Evolutionary conservation across 805 yeast species (phyloP), one percentile per base, ranked within the genome.

Genomic region (Sungouiella thailandica): DNA sequence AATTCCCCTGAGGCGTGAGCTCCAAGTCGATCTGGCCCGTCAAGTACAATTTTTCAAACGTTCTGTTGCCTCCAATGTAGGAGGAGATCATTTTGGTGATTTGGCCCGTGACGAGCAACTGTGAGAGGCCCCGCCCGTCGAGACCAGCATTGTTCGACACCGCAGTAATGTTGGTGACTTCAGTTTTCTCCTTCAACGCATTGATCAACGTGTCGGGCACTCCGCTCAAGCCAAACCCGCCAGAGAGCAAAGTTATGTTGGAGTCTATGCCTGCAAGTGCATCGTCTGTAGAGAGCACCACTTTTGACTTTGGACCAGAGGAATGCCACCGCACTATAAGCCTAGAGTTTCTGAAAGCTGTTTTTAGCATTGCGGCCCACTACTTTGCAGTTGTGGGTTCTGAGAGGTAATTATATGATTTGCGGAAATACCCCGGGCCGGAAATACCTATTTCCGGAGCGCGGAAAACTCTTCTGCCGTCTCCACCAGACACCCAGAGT

Each of bases 221-320:
- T 5, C 76, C 76, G 37, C 69, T 59, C 13, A 69, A 45, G 0
- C 76, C 76, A 47, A 70, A 70, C 2, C 76, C 76, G 12, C 76
- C 76, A 12, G 68, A 58, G n/a, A 70, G 48, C 5, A 70, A 41
- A 3, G 66, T 57, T 31, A 54, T 49, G 30, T 55, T 46, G 8
- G 65, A 43, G 8, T 36, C 22, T 11, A 64, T 47, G 5, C 50
- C 62, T 17, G 40, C 43, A 19, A 62, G 38, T 2, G 68, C 68
- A 13, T 55, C 60, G 15, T 57, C 57, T 3, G 41, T 31, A n/a
- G 41, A 31, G n/a, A 29, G 9, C 15, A 43, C 50, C n/a, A 49
- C 50, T 29, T 49, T 49, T 7, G 50, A 31, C 25, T 35, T 41
- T 18, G 34, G 36, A 9, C 25, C 22, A 5, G 29, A 15, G 17